phyloP scores from a whole-genome alignment of 768 basidiomycete genomes.

The Auriscalpium vulgare region DNA sequence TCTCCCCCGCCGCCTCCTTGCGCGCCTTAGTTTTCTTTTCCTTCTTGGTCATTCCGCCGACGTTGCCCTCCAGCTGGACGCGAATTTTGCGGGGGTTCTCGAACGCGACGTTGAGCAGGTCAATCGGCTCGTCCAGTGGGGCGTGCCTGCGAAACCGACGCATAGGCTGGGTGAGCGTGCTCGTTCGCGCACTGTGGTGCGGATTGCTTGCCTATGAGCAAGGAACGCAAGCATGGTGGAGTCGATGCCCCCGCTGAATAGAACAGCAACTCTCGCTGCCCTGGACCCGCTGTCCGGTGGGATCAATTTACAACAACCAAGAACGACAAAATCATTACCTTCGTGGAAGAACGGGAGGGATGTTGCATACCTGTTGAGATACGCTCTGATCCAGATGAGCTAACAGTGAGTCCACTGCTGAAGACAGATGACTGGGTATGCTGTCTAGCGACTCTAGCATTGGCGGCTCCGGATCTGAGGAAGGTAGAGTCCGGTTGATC shows the following conservation, averaged over 20 bases:
- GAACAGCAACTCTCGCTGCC: slow-evolving; percentile 54
- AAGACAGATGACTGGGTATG: slow-evolving; percentile 35
- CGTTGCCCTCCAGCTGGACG: slow-evolving; percentile 38
- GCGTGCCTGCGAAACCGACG: slow-evolving; percentile 45
- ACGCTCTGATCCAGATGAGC: slow-evolving; percentile 59
- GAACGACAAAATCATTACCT: too few relatives aligned
- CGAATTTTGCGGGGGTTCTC: slow-evolving; percentile 84
- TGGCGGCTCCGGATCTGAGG: slow-evolving; percentile 25
- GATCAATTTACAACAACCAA: too few relatives aligned
- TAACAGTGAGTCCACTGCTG: slow-evolving; percentile 44
- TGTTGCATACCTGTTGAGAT: slow-evolving; percentile 54
- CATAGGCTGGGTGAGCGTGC: neutral
- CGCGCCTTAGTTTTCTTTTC: slow-evolving; percentile 28
- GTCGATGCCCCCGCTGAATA: slow-evolving; percentile 97
- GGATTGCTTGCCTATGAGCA: slow-evolving; percentile 52
- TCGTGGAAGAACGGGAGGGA: slow-evolving; percentile 33
- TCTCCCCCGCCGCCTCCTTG: neutral
- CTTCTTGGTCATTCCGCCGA: slow-evolving; percentile 35
- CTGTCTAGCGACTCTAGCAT: slow-evolving; percentile 27
- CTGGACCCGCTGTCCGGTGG: slow-evolving; percentile 9
- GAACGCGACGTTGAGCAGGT: slow-evolving; percentile 89
- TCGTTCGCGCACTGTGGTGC: neutral
- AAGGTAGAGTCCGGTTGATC: slow-evolving; percentile 43
- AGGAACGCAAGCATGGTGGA: slow-evolving; percentile 78
- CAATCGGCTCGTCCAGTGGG: slow-evolving; percentile 73